Base-by-base conservation (phyloP, 768 basidiomycete genomes). In the Infundibulicybe gibba region DNA sequence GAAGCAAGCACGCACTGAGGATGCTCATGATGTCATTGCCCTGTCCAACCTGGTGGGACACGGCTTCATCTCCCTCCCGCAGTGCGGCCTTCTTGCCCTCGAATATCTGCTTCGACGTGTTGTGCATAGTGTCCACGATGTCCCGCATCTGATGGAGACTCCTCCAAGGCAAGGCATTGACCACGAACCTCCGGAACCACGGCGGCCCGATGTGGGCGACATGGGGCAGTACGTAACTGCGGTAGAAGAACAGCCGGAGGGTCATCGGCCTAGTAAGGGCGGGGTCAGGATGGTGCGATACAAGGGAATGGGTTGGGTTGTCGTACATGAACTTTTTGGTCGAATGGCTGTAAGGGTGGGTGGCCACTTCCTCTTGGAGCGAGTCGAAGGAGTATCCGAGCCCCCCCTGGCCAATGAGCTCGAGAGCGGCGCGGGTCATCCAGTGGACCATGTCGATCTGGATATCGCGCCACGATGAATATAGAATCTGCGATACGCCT, bases 61-160 rank as follows among this genome's bases (percentile, higher is more conserved):
- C 52, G 2, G 60, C 57, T 12, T 61, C 58, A 5, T 67, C 61
- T 1, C 63, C 63, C 30, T 41, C 33, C 20, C 45, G 48, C 15
- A 71, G 45, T 2, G 63, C 63, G 15, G 15, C 43, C 49, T 65
- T 69, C 59, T 71, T 73, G 17, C 53, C 50, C 13, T 64, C 54
- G 15, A 68, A 66, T 15, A 73, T 66, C 9, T 58, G 41, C 3
- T 50, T 51, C 1, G 68, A 67, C 1, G 61, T 63, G 9, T 54
- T 48, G 33, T 69, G 48, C 58, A 73, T 60, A 16, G 55, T 50
- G 33, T 72, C 71, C 6, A 67, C 52, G 20, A 71, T 63, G 16
- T 58, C 35, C n/a, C 60, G 52, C 16, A 65, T 46, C 17, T 53
- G 50, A 9, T 57, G 65, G 14, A 70, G 44, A 12, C 49, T 48